Base-by-base conservation (phyloP, 2,329 filamentous ascomycete species). In the Hysterium pulicare region DNA sequence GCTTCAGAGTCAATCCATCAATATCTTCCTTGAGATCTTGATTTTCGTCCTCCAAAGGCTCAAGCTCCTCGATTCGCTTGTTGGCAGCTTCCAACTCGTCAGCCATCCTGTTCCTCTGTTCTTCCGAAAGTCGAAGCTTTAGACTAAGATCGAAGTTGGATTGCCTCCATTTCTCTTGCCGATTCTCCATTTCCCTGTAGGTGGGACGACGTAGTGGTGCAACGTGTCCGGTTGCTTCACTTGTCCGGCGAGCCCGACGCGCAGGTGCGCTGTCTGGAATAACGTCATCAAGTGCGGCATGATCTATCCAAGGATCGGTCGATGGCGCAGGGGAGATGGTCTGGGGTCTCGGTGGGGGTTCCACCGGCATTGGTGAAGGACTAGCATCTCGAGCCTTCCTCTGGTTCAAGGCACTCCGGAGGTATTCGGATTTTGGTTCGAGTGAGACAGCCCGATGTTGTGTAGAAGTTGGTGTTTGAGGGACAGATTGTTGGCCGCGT, bases 341-440 rank as follows among this genome's bases (percentile, higher is more conserved):
- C 13, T 10, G 22, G 11, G 35, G 3, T 3, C 19, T 13, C 22
- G 10, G 11, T 5, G 21, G 9, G 6, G 49, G 44, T 39, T 10
- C 19, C 8, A 28, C 24, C 13, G 58, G 49, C 0, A 54, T 53
- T 16, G 53, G 47, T n/a, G 40, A 20, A 31, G 38, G 36, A 23
- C 35, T 22, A n/a, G 37, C 23, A 15, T 19, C 17, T 19, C 45
- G 41, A 1, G 44, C 44, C 8, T 45, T 41, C 41, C 24, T 43
- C 22, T 3, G 51, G 8, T 65, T 49, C 5, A 67, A 53, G 13
- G 59, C 61, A 47, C 57, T 51, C 26, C 61, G 57, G 38, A 67
- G 46, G 40, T 55, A 61, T 38, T 66, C 61, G 5, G 58, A 61
- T 39, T 59, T 63, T n/a, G 63, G 62, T 22, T 57, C 56, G 15